Evolutionary conservation across 2,329 filamentous ascomycete species (phyloP), one percentile per base, ranked within the genome.

Genomic region (Rhynchosporium secalis): DNA sequence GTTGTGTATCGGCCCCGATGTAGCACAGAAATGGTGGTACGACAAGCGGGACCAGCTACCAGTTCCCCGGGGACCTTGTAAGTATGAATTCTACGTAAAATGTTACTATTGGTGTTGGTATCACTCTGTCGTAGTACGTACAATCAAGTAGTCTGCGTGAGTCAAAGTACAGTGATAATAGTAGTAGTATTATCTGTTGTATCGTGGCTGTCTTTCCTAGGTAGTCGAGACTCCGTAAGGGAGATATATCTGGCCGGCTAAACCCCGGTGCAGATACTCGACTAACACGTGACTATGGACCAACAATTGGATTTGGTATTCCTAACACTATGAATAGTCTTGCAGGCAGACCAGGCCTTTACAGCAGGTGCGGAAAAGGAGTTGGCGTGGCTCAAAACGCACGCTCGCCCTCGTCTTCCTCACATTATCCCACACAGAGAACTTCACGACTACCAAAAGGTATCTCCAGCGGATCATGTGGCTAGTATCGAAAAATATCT

Each of bases 401-500:
- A 47, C 45, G 45, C 45, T 28, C 45, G 45, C 20, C n/a, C 45
- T 47, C 20, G 45, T 47, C 45, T 47, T 47, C 45, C 45, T 47
- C 15, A 47, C 28, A 47, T 47, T 47, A 47, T 47, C 45, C 45
- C 45, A 47, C 45, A 47, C 45, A 47, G 45, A 47, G 45, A 47
- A 47, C 45, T 47, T 26, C 45, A 47, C 45, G 45, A 26, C 45
- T 47, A 47, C 45, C 20, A 47, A 47, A 47, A 47, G 45, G 20
- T 47, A 15, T 47, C 45, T 28, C 45, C 45, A 9, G 45, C 45
- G 45, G 45, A 60, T 63, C 55, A 51, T 4, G 43, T 65, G 20
- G 52, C 57, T n/a, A 61, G 46, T 26, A 13, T 60, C 31, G 60
- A 59, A 26, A 60, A 56, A 58, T 62, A 62, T 40, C 38, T 47